Conservation (phyloP, 768 basidiomycete genomes). For the Psilocybe tampanensis region DNA sequence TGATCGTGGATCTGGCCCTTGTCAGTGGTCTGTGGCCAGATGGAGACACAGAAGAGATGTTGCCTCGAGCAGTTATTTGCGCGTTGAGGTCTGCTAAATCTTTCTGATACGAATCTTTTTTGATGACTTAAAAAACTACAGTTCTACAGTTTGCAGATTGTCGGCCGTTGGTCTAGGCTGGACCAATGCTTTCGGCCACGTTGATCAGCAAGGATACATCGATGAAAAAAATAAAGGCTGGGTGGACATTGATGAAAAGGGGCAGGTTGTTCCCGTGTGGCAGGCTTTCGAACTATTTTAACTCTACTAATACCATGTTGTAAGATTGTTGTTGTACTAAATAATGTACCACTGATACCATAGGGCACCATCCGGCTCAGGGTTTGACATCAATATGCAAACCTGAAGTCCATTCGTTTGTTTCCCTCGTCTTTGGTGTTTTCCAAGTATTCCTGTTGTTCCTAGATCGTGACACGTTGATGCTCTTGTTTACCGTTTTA, state of each 20-base stretch:
- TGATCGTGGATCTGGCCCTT: conserved; percentile 71
- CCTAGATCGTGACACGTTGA: conserved; percentile 30
- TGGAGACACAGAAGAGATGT: conserved; percentile 35
- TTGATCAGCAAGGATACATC: conserved; percentile 46
- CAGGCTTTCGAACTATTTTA: conserved; percentile 54
- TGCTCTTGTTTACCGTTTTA: not conserved
- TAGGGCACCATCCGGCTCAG: not conserved
- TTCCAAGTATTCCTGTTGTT: conserved; percentile 57
- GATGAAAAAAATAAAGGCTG: conserved; percentile 51
- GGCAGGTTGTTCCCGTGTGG: conserved; percentile 59
- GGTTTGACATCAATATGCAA: conserved; percentile 49
- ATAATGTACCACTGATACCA: not conserved
- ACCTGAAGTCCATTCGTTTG: conserved; percentile 61
- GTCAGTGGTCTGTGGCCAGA: conserved; percentile 62
- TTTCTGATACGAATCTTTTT: not conserved
- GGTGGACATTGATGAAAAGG: conserved; percentile 69
- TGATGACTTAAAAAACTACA: conserved; percentile 25
- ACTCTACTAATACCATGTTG: conserved; percentile 24
- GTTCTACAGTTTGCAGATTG: conserved; percentile 63
- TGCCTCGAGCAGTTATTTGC: conserved; percentile 58
- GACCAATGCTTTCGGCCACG: conserved; percentile 60
- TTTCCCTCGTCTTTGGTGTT: conserved; percentile 68
- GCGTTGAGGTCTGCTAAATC: conserved; percentile 49
- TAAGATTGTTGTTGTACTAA: conserved; percentile 1
- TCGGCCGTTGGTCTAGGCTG: conserved; percentile 66